Evolutionary conservation across 192 early-diverging fungal species (phyloP), one percentile per base, ranked within the genome.

Genomic region (Coemansia pectinata): DNA sequence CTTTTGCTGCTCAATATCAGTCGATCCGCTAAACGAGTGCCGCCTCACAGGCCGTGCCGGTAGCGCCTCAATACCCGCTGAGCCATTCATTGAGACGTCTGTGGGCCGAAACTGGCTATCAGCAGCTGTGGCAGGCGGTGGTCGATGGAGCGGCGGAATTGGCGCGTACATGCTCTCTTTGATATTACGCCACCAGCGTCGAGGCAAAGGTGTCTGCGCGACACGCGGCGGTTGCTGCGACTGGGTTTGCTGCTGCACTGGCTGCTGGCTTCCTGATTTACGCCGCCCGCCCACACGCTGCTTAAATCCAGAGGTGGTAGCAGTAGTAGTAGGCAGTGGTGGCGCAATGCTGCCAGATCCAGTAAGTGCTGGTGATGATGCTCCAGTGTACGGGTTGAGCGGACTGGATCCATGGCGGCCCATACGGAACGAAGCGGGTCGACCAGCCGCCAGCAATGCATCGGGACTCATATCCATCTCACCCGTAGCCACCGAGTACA

Each of bases 181-280:
- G 62, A 83, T 74, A 41, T 83, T 83, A 23, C 81, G 81, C 81
- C 81, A 83, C 81, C 81, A 83, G n/a, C 81, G 73, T 5, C 73
- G 63, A 0, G 81, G 76, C 53, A 78, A 36, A 40, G 81, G 81
- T 5, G 81, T 78, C 66, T 71, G 76, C 3, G 60, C 67, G 9
- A 41, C n/a, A 27, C 44, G 58, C 33, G 5, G 63, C 39, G 7
- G 33, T 47, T 5, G 72, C 21, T 31, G 42, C 34, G 34, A 36
- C 36, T 8, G 36, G 36, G 36, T 38, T 36, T 40, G 7, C 8
- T 41, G 25, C 9, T 17, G 62, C 25, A 23, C 14, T 33, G 29
- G 66, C 63, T 38, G 66, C 36, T 57, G 67, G 31, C 2, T 55
- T 10, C 21, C 33, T 19, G 65, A 33, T 15, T 41, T 34, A 17